These are phyloP conservation scores for Capsicum chinense DNA, from an alignment of 257 asterid genomes.

Conservation along the genomic window DNA sequence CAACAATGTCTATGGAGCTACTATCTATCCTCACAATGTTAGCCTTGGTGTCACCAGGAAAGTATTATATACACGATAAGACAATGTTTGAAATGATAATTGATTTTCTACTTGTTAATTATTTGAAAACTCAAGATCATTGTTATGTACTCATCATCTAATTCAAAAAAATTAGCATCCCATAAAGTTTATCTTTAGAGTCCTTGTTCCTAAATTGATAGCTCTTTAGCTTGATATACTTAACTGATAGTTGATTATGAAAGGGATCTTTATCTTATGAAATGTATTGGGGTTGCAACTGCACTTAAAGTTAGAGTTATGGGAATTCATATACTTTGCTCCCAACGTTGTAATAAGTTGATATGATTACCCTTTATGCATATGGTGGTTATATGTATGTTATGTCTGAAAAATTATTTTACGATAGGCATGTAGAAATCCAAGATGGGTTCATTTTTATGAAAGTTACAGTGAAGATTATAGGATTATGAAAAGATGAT, in stretches of 20 bases:
- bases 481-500: constrained; percentile 47
- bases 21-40: constrained; percentile 76
- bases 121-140: not conserved
- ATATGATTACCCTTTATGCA: not conserved
- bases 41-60: constrained; percentile 84
- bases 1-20: constrained; percentile 69
- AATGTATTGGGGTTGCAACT: constrained; percentile 78
- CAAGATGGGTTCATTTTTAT: constrained; percentile 44
- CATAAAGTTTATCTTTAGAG: not conserved
- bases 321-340: constrained; percentile 69
- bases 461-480: constrained; percentile 65
- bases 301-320: constrained; percentile 82
- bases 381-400: not conserved
- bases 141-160: not conserved
- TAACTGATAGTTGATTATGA: not conserved
- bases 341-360: constrained; percentile 70
- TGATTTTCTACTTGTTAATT: not conserved
- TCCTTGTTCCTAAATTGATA: not conserved
- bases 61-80: constrained; percentile 31
- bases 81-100: not conserved
- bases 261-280: constrained; percentile 71
- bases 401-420: not conserved
- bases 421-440: constrained; percentile 40
- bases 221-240: not conserved
- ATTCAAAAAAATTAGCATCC: not conserved